A percentile compares a stretch with the other conserved stretches of the same genome.
These are phyloP conservation scores for Cornus controversa DNA, from an alignment of 148 eudicot genomes.

Conservation along the genomic window DNA sequence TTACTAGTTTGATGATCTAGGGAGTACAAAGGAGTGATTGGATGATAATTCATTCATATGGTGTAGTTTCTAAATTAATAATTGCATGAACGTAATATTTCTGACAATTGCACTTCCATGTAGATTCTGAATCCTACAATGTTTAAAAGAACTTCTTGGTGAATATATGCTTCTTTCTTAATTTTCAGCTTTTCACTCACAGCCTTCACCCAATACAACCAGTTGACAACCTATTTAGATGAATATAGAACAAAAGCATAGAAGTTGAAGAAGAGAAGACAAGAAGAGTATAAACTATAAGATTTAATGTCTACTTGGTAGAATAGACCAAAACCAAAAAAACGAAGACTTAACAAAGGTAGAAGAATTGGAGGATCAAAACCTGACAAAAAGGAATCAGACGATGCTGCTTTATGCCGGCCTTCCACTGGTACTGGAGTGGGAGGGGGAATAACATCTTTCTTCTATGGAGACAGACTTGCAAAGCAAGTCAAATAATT, in stretches of 20 bases:
- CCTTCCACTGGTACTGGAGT: constrained; percentile 83
- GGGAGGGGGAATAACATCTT: constrained; percentile 59
- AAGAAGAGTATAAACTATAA: constrained; percentile 13
- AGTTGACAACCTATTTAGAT: constrained; percentile 18
- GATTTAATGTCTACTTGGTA: constrained; percentile 17
- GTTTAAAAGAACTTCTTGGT: not conserved
- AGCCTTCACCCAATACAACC: not conserved
- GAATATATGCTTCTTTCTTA: not conserved
- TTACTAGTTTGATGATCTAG: not conserved
- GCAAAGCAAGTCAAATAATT: constrained; percentile 7
- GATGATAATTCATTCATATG: not conserved
- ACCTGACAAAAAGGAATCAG: constrained; percentile 42
- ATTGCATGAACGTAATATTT: constrained; percentile 3
- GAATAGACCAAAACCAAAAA: constrained; percentile 23
- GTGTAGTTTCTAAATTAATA: not conserved
- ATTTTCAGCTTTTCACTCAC: not conserved
- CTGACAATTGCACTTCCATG: not conserved
- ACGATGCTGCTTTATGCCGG: constrained; percentile 56
- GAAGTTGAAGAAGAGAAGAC: constrained; percentile 19
- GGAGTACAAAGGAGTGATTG: not conserved
- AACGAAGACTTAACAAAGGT: constrained; percentile 37
- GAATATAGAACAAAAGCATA: constrained; percentile 18
- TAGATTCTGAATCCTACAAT: not conserved
- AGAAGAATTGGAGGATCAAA: constrained; percentile 33
- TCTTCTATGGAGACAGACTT: constrained; percentile 34